Base-by-base conservation (phyloP, 1,284 basidiomycete genomes). In the Flammula alnicola region DNA sequence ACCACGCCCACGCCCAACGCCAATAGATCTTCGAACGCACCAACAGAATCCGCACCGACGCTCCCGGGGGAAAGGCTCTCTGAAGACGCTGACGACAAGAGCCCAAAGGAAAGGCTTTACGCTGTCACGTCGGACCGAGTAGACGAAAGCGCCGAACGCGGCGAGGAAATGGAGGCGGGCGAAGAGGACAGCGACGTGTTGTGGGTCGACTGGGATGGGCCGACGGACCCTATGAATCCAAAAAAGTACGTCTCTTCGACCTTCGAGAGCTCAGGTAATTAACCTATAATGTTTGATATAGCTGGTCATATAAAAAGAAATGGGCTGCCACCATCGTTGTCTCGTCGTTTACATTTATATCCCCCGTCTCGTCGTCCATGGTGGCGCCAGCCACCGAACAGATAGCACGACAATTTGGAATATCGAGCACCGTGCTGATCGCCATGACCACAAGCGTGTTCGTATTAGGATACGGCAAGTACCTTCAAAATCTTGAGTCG, bases 281-380 rank as follows among this genome's bases (percentile, higher is more conserved):
- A 16, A 25, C 31, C 27, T 7, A 17, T 23, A 6, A 35, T 16
- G 30, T 16, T 10, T 37, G 30, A 25, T 29, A 16, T 40, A 50
- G 52, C 31, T 47, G 46, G 44, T 38, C 71, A 0, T 76, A 71
- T 51, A 67, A 66, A 33, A 73, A 75, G 51, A 87, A 86, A 74
- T 83, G 85, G 80, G 74, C 75, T 1, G 81, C 84, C 0, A 85
- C 82, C 0, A 51, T 75, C 17, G 75, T 85, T 31, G 80, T 88
- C 0, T 86, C 83, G 5, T 73, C 78, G 0, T 84, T 83, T 64
- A 84, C 82, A 0, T 86, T 87, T 60, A 83, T 88, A 47, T 78
- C 76, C 6, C 84, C 84, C 0, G 74, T 86, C 3, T 81, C 85
- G 1, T 85, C 84, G 3, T 79, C 84, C n/a, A 87, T 90, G 80